Percentiles rank a stretch among this genome's conserved stretches.
phyloP scores from a whole-genome alignment of 192 early-diverging fungal genomes.

The Mortierella alpina region DNA sequence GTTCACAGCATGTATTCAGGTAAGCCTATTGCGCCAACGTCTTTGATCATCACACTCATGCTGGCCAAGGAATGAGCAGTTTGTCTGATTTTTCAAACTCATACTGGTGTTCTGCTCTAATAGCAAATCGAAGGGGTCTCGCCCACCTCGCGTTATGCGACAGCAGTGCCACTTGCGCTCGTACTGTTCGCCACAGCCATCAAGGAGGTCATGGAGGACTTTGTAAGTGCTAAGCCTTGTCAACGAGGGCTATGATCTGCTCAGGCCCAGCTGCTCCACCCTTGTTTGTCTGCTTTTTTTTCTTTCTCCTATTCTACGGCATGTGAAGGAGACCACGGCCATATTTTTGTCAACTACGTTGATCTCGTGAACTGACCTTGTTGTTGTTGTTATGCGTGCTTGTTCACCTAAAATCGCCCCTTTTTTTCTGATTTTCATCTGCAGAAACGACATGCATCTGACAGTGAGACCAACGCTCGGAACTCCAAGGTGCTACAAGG shows the following conservation, averaged over 20 bases:
- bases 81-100: not conserved
- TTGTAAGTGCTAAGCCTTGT: constrained; percentile 49
- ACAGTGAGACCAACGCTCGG: constrained; percentile 79
- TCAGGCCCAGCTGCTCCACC: not conserved
- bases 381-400: not conserved
- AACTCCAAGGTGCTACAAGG: constrained; percentile 69
- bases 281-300: not conserved
- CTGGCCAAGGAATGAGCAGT: not conserved
- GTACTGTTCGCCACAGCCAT: constrained; percentile 90
- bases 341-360: not conserved
- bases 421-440: not conserved
- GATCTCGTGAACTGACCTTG: not conserved
- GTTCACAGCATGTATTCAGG: constrained; percentile 95
- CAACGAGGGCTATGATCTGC: not conserved
- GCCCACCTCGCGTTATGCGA: constrained; percentile 91
- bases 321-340: not conserved
- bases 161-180: constrained; percentile 83
- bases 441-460: constrained; percentile 79
- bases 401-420: not conserved
- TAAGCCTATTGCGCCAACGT: constrained; percentile 33
- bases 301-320: not conserved
- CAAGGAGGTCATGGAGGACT: constrained; percentile 96
- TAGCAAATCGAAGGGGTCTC: constrained; percentile 96
- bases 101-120: not conserved
- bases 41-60: not conserved